A percentile compares a stretch with the other conserved stretches of the same genome.
phyloP scores from a whole-genome alignment of 2,329 filamentous ascomycete genomes.

The Coniochaeta ligniaria region DNA sequence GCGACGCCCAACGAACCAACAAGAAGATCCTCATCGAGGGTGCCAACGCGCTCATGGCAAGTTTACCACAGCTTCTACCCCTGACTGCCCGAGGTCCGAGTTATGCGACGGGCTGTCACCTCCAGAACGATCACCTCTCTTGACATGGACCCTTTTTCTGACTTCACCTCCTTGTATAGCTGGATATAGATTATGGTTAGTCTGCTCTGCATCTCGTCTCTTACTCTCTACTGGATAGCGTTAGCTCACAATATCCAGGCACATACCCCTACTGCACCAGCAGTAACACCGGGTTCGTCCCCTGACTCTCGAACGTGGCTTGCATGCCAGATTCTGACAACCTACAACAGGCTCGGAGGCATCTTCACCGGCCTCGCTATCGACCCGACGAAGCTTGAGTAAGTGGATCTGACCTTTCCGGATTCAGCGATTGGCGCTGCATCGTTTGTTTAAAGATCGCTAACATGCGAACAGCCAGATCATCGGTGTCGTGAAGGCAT shows the following conservation, averaged over 20 bases:
- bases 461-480: constrained; percentile 27
- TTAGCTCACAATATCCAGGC: neutral
- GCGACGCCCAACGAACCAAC: constrained; percentile 49
- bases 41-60: constrained; percentile 52
- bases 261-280: constrained; percentile 37
- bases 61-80: neutral
- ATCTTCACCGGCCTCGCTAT: constrained; percentile 57
- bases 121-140: neutral
- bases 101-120: neutral
- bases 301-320: neutral
- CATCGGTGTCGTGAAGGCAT: constrained; percentile 63
- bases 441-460: neutral
- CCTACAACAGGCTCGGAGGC: constrained; percentile 36
- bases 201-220: neutral
- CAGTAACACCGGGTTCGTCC: constrained; percentile 41
- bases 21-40: constrained; percentile 62
- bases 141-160: neutral
- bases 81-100: neutral
- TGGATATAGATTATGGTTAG: constrained; percentile 51
- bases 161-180: constrained; percentile 6
- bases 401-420: neutral
- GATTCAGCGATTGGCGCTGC: neutral
- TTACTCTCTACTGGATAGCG: neutral
- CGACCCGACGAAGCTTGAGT: constrained; percentile 49
- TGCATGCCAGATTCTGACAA: neutral